These are phyloP conservation scores for Solanum clarkiae DNA, from an alignment of 257 asterid species.

Conservation along the genomic window DNA sequence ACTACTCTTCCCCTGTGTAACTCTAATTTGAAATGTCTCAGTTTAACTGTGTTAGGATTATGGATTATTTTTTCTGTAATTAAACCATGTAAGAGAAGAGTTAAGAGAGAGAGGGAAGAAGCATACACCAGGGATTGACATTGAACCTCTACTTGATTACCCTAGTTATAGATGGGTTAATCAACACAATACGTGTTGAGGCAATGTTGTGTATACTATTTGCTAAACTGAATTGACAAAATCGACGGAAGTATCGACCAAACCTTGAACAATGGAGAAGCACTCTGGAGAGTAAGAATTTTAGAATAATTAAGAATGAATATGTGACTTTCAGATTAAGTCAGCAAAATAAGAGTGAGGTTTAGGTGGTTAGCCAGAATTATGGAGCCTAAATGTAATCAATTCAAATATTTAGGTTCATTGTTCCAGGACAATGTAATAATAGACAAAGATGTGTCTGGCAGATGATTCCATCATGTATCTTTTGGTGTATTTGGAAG, in stretches of 20 bases:
- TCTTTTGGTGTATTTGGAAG: too few relatives aligned
- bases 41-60: not conserved
- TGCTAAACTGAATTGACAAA: not conserved
- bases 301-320: not conserved
- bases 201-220: not conserved
- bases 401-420: not conserved
- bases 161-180: not conserved
- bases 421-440: not conserved
- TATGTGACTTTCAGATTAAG: not conserved
- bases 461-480: too few relatives aligned
- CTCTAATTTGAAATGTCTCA: not conserved
- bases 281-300: not conserved
- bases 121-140: not conserved
- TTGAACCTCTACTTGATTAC: not conserved
- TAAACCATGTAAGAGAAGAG: not conserved
- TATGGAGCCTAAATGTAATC: not conserved
- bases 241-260: not conserved
- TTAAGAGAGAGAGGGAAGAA: not conserved
- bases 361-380: not conserved
- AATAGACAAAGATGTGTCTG: not conserved
- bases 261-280: not conserved
- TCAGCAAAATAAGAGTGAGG: not conserved
- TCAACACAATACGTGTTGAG: not conserved
- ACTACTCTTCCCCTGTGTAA: not conserved
- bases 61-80: not conserved